Base-by-base conservation (phyloP, 2,329 filamentous ascomycete genomes). In the Thielaviopsis musarum region DNA sequence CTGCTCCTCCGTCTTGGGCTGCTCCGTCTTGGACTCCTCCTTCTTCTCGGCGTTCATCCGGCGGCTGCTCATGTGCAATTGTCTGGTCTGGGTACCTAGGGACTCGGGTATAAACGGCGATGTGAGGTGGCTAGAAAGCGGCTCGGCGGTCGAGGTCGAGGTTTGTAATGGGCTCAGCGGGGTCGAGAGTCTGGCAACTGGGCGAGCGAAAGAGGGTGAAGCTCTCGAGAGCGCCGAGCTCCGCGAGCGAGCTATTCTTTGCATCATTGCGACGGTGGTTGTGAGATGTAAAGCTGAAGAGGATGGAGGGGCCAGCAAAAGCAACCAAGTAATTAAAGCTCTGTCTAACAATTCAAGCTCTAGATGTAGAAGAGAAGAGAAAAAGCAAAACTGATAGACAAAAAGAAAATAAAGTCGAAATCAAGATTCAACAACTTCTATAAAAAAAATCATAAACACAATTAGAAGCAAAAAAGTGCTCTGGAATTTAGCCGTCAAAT, bases 161-260 rank as follows among this genome's bases (percentile, higher is more conserved):
- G 10, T 72, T 60, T 70, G 65, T 54, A 68, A 68, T 74, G 79
- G 72, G 70, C 76, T 73, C 66, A 72, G 70, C 64, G 74, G 76
- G 22, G 75, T 73, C 59, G 75, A 75, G 58, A 74, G 73, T 70
- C 72, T 75, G 68, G 73, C 70, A 63, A 70, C 66, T 59, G 71
- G 69, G 62, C 67, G 64, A 54, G 69, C 51, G 38, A 49, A 5
- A 7, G 66, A 57, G 66, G 66, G n/a, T 26, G 57, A 28, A 53
- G 59, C 59, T 57, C 54, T 61, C 6, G 26, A 55, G n/a, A 63
- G 45, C 54, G 56, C 52, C 13, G 49, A 30, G 38, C 57, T 49
- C 34, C 52, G 57, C 17, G 51, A 28, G 15, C 26, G 19, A 19
- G 60, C 51, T 61, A 61, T 59, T 54, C 60, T 61, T 24, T 56